Conservation (phyloP, 1,284 basidiomycete genomes). For the Boletus semigastroideus region DNA sequence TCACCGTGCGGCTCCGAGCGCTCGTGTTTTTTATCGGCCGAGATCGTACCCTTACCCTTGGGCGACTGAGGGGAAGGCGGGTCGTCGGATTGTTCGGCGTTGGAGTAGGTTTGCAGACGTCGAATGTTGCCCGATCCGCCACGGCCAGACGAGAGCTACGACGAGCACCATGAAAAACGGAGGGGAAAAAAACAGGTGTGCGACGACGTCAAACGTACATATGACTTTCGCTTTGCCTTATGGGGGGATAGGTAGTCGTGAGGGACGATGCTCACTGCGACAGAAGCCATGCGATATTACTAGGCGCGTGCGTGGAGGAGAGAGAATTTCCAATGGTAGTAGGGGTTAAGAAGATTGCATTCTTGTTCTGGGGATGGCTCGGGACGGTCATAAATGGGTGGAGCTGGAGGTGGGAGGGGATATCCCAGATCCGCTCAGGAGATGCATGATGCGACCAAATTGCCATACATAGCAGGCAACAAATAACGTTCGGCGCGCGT, state of each 20-base stretch:
- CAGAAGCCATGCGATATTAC: conserved; percentile 10
- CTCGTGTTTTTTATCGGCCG: conserved; percentile 25
- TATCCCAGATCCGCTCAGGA: conserved; percentile 4
- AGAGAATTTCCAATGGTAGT: background rate
- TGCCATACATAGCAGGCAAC: background rate
- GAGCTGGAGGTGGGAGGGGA: background rate
- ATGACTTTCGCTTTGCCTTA: conserved; percentile 35
- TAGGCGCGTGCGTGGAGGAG: background rate
- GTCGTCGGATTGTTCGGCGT: conserved; percentile 32
- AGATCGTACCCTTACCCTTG: conserved; percentile 47
- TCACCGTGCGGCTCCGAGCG: background rate
- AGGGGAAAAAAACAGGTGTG: too few species aligned
- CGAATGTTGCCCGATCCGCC: conserved; percentile 70
- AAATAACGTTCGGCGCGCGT: background rate
- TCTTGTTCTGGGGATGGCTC: background rate
- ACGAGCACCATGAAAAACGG: background rate
- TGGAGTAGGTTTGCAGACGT: conserved; percentile 38
- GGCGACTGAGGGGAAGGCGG: conserved; percentile 44
- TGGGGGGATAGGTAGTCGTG: conserved; percentile 22
- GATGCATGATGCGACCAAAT: background rate
- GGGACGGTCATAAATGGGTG: conserved; percentile 21
- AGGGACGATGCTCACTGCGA: conserved; percentile 1
- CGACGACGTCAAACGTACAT: conserved; percentile 29
- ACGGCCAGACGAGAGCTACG: conserved; percentile 57
- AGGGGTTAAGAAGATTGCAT: conserved; percentile 1